A percentile compares a stretch with the other conserved stretches of the same genome.
Evolutionary conservation across 306 rosid species (phyloP).

Genomic region (Corylus americana): DNA sequence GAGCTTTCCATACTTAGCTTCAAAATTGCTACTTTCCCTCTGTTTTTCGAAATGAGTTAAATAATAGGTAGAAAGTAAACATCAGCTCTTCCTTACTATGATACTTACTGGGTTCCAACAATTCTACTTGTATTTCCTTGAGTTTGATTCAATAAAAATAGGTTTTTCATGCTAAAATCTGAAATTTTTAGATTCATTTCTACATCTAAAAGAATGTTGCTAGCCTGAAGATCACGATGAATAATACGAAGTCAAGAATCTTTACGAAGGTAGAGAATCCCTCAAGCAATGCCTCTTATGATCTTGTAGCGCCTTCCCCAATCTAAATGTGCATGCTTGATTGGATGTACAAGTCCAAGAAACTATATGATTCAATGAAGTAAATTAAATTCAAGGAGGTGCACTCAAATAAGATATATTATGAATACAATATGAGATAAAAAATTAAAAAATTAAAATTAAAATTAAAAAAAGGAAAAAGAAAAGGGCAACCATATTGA

Average conservation of each 20-base stretch:
- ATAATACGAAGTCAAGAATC: conserved; percentile 42
- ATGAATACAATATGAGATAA: neutral
- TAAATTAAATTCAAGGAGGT: neutral
- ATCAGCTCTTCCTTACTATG: neutral
- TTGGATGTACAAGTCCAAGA: conserved; percentile 32
- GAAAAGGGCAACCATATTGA: no score
- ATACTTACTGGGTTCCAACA: conserved; percentile 44
- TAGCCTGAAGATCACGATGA: conserved; percentile 47
- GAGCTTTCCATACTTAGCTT: no score
- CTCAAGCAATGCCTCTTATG: conserved; percentile 39
- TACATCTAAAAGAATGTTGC: conserved; percentile 44
- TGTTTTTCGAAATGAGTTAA: neutral
- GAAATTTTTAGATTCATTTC: conserved; percentile 45
- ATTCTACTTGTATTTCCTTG: conserved; percentile 33
- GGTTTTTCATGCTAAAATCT: conserved; percentile 49
- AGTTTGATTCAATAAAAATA: conserved; percentile 34
- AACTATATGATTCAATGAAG: neutral
- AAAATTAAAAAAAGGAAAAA: no score
- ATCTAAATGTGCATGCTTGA: conserved; percentile 19
- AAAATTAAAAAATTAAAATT: no score
- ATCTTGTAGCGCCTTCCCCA: conserved; percentile 43
- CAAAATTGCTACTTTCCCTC: no score
- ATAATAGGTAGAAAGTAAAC: no score
- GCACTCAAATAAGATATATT: no score
- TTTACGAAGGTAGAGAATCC: conserved; percentile 47